A percentile compares a stretch with the other conserved stretches of the same genome.
phyloP scores from a whole-genome alignment of 2,329 filamentous ascomycete species.

The Tolypocladium guangdongense region DNA sequence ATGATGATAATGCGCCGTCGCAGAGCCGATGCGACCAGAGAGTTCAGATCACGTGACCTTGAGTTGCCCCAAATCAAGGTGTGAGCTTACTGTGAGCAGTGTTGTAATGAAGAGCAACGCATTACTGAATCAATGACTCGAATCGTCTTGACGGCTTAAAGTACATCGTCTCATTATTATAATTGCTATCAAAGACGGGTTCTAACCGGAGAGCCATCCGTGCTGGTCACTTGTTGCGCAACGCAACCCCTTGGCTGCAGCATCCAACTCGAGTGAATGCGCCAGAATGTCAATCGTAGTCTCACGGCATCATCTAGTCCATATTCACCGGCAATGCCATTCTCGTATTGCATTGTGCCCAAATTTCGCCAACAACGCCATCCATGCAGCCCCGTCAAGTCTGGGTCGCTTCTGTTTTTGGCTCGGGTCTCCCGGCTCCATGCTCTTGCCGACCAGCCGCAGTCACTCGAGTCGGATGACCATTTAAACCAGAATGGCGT shows the following conservation, averaged over 20 bases:
- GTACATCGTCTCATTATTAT: background rate
- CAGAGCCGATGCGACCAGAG: background rate
- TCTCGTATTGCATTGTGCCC: background rate
- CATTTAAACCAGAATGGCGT: background rate
- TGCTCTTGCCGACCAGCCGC: background rate
- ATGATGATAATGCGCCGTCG: background rate
- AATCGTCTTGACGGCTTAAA: background rate
- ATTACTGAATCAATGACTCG: no score
- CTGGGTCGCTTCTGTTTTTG: background rate
- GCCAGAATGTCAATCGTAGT: background rate
- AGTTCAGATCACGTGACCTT: background rate
- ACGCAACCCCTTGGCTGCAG: background rate
- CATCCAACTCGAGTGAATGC: background rate
- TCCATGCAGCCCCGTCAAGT: constrained; percentile 13
- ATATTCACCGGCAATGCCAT: background rate
- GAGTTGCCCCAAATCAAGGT: no score
- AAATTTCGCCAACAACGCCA: constrained; percentile 17
- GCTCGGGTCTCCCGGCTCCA: background rate
- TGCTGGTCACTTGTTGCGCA: background rate
- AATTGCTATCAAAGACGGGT: background rate
- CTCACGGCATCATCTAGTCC: background rate
- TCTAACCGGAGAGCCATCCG: background rate
- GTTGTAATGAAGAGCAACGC: background rate
- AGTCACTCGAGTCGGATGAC: background rate
- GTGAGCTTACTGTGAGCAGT: no score